These are phyloP conservation scores for Scytalidium sp. DNA, from an alignment of 2,329 filamentous ascomycete genomes.

Conservation along the genomic window DNA sequence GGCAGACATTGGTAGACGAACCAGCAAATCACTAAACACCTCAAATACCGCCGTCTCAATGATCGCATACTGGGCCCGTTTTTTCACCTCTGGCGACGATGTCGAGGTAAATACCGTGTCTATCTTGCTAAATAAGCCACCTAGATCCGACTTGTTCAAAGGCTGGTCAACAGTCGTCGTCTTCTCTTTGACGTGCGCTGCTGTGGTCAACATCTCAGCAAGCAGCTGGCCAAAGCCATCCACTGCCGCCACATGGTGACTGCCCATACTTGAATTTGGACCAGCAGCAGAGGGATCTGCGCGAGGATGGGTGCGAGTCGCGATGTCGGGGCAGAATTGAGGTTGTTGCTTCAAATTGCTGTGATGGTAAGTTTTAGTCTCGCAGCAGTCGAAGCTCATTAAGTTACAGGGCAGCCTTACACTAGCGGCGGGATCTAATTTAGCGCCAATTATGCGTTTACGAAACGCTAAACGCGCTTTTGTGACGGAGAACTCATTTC, in stretches of 20 bases:
- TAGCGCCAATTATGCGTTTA: not conserved
- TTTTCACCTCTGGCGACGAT: conserved; percentile 24
- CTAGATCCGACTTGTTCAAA: conserved; percentile 66
- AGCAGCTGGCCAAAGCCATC: conserved; percentile 52
- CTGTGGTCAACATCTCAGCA: conserved; percentile 54
- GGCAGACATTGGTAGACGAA: conserved; percentile 42
- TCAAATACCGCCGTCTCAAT: conserved; percentile 83
- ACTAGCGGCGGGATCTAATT: not conserved
- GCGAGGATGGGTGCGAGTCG: not conserved
- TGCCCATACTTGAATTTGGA: conserved; percentile 40
- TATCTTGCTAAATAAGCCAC: conserved; percentile 44
- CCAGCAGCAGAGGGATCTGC: not conserved
- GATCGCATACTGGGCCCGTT: conserved; percentile 60
- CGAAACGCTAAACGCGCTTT: not conserved
- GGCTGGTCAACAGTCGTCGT: conserved; percentile 67
- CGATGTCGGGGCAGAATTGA: not conserved
- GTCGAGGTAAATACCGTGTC: conserved; percentile 35
- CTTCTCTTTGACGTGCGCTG: conserved; percentile 52
- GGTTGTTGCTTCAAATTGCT: not conserved
- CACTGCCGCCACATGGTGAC: conserved; percentile 51
- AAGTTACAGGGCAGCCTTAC: not conserved
- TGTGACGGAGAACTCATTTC: not conserved
- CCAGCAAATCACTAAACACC: conserved; percentile 75
- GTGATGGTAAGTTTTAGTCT: not conserved
- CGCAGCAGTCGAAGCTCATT: not conserved